Conservation (phyloP, 768 basidiomycete species). For the Lentinula raphanica region DNA sequence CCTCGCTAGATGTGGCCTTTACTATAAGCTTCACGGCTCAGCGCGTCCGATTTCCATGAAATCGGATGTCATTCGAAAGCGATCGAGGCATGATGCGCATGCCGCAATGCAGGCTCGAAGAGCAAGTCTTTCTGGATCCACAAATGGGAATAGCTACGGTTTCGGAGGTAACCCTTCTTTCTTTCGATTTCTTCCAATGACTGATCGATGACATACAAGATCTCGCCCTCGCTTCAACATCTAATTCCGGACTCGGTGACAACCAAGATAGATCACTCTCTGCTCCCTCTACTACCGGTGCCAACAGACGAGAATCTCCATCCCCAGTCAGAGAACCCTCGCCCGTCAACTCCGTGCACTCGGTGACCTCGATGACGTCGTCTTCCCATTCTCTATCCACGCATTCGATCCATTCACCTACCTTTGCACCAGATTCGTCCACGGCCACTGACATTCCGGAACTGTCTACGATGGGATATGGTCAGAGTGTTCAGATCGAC, state of each 20-base stretch:
- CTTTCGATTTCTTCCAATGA: neutral
- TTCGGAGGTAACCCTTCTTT: neutral
- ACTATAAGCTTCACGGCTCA: conserved; percentile 83
- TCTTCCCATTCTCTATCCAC: neutral
- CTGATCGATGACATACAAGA: too few relatives aligned
- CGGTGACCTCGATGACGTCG: neutral
- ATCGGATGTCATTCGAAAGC: conserved; percentile 84
- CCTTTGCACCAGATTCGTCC: conserved; percentile 66
- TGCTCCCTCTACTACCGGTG: neutral
- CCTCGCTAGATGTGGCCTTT: conserved; percentile 67
- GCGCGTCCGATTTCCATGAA: conserved; percentile 89
- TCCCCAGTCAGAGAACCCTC: neutral
- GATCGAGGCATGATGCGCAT: conserved; percentile 70
- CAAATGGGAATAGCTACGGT: neutral
- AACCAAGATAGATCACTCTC: neutral
- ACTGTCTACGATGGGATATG: neutral
- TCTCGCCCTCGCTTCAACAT: too few relatives aligned
- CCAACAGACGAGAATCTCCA: neutral
- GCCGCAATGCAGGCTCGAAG: neutral
- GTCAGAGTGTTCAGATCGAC: conserved; percentile 16
- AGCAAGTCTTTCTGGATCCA: neutral
- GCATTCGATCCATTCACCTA: conserved; percentile 30
- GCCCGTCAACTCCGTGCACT: neutral
- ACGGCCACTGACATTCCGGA: conserved; percentile 28
- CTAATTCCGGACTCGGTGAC: neutral